Conservation (phyloP, 202 grass and related monocot species). For the Alloteropsis angusta region DNA sequence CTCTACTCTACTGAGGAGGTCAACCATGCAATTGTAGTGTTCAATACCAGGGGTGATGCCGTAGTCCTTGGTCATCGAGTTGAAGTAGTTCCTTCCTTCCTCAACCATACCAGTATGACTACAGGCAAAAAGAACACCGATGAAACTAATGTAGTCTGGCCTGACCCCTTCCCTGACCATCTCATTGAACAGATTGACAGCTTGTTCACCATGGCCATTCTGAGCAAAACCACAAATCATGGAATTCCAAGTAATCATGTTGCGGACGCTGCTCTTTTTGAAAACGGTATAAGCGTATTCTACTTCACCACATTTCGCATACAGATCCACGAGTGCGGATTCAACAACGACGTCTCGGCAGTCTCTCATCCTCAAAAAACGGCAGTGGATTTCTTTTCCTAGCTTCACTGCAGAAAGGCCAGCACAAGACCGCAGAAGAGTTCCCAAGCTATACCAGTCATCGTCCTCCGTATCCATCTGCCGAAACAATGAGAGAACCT, state of each 20-base stretch:
- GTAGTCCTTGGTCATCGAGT: slow-evolving; percentile 47
- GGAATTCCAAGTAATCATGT: slow-evolving; percentile 71
- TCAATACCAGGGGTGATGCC: slow-evolving; percentile 48
- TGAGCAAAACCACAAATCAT: slow-evolving; percentile 73
- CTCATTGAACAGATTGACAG: slow-evolving; percentile 39
- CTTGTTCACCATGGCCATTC: slow-evolving; percentile 45
- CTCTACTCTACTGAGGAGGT: slow-evolving; percentile 63
- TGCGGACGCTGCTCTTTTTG: slow-evolving; percentile 38
- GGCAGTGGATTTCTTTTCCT: slow-evolving; percentile 74
- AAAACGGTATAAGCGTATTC: slow-evolving; percentile 51
- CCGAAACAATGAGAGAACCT: slow-evolving; percentile 48
- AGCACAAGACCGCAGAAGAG: slow-evolving; percentile 61
- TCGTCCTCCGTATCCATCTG: slow-evolving; percentile 41
- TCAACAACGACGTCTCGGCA: slow-evolving; percentile 49
- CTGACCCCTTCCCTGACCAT: slow-evolving; percentile 41
- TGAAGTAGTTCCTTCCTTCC: slow-evolving; percentile 52
- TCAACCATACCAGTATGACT: slow-evolving; percentile 61
- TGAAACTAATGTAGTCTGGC: slow-evolving; percentile 62
- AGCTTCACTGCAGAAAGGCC: slow-evolving; percentile 46
- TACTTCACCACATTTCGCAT: slow-evolving; percentile 63
- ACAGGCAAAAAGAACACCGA: slow-evolving; percentile 62
- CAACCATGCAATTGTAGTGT: slow-evolving; percentile 79
- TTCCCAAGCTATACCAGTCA: slow-evolving; percentile 54
- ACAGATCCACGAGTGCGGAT: slow-evolving; percentile 66
- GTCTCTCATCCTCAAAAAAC: slow-evolving; percentile 44